phyloP scores from a whole-genome alignment of 1,284 basidiomycete species.

The Fomes fomentarius region DNA sequence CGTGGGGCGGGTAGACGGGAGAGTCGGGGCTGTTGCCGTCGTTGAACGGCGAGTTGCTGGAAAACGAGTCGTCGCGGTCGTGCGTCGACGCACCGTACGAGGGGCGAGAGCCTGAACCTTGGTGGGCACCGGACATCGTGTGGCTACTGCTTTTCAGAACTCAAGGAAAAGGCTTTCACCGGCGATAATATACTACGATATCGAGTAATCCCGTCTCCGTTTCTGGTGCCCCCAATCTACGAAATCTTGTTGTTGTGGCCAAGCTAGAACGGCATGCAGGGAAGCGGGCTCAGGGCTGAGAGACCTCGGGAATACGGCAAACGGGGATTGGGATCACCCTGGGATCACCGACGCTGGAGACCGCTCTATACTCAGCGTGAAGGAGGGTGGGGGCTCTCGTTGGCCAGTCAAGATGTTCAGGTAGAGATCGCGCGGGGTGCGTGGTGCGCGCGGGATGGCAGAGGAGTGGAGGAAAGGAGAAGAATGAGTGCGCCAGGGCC shows the following conservation, averaged over 20 bases:
- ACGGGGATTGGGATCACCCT: no score
- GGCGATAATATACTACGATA: no score
- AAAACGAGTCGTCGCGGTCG: slow-evolving; percentile 7
- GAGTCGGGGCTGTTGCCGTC: slow-evolving; percentile 7
- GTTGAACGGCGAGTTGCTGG: slow-evolving; percentile 19
- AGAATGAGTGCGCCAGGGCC: background rate
- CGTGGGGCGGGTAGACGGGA: slow-evolving; percentile 15
- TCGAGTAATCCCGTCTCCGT: no score
- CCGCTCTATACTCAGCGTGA: background rate
- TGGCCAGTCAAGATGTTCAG: background rate
- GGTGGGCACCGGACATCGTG: background rate
- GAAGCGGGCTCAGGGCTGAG: background rate
- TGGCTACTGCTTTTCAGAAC: background rate
- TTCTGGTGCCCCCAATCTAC: background rate
- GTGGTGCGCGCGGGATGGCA: background rate
- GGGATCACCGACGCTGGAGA: background rate
- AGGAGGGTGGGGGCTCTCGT: background rate
- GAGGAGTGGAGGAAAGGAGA: background rate
- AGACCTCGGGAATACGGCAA: background rate
- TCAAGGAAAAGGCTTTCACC: background rate
- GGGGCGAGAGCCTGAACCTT: background rate
- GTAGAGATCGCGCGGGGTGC: background rate
- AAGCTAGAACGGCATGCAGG: background rate
- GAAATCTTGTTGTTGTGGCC: background rate
- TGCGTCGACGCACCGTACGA: background rate